These are phyloP conservation scores for Avena atlantica DNA, from an alignment of 176 grass and related monocot species.

Conservation along the genomic window DNA sequence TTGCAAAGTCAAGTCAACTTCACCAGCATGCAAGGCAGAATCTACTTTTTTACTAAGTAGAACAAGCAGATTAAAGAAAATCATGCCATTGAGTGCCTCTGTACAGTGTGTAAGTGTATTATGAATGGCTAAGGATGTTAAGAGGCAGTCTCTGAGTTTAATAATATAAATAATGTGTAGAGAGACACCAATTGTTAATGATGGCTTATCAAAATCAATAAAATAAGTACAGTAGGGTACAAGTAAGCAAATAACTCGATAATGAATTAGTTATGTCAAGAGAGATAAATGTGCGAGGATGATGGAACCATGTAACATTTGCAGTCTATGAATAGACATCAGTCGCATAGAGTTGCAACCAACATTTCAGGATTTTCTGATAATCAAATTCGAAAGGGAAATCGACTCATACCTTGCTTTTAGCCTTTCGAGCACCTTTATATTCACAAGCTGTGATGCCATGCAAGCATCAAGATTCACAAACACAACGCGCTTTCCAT, in stretches of 20 bases:
- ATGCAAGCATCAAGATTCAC: slow-evolving; percentile 99
- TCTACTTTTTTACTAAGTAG: background rate
- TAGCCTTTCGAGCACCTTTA: slow-evolving; percentile 93
- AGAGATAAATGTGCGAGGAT: slow-evolving; percentile 14
- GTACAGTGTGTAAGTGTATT: slow-evolving; percentile 8
- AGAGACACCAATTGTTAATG: background rate
- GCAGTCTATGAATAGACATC: background rate
- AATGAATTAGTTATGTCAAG: background rate
- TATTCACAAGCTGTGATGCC: slow-evolving; percentile 90
- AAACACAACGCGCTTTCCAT: slow-evolving; percentile 84
- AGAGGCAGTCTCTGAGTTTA: background rate
- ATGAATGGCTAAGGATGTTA: slow-evolving; percentile 26
- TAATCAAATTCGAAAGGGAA: background rate
- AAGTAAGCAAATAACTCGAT: background rate
- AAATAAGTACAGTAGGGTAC: background rate
- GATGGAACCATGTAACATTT: background rate
- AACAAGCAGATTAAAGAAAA: slow-evolving; percentile 1
- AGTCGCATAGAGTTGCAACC: background rate
- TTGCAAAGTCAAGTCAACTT: slow-evolving; percentile 31
- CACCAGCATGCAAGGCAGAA: slow-evolving; percentile 11
- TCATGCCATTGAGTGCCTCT: background rate
- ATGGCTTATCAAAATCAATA: slow-evolving; percentile 16
- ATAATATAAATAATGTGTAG: background rate
- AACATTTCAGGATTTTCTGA: slow-evolving; percentile 27
- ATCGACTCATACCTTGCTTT: slow-evolving; percentile 66